A percentile compares a stretch with the other conserved stretches of the same genome.
Conservation (phyloP, 2,329 filamentous ascomycete genomes). For the Ilyonectria destructans region DNA sequence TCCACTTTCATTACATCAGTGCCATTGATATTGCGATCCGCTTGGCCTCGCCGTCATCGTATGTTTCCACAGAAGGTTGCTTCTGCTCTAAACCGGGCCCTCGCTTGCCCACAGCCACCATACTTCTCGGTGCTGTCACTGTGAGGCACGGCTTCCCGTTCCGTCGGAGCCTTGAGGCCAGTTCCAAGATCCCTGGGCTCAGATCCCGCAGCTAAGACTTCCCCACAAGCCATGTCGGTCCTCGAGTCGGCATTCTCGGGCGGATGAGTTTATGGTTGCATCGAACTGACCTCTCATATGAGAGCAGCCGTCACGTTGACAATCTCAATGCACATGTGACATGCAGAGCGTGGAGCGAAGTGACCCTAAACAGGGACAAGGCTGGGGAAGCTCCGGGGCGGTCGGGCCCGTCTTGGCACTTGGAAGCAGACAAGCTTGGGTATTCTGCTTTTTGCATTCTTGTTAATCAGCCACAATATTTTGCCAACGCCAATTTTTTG, state of each 20-base stretch:
- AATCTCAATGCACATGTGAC: conserved; percentile 23
- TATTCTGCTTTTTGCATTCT: not conserved
- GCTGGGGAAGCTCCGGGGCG: not conserved
- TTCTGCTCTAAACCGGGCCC: conserved; percentile 23
- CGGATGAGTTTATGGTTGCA: conserved; percentile 24
- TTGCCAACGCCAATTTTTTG: not conserved
- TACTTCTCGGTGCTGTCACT: conserved; percentile 9
- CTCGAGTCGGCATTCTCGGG: conserved; percentile 34
- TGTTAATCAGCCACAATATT: not conserved
- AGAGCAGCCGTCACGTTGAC: conserved; percentile 15
- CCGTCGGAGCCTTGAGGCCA: conserved; percentile 27
- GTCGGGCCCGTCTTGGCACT: not conserved
- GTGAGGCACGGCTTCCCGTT: conserved; percentile 5
- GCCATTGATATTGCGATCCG: conserved; percentile 24
- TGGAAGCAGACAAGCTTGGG: not conserved
- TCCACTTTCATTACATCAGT: conserved; percentile 19
- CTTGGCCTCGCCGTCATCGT: conserved; percentile 34
- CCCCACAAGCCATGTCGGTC: conserved; percentile 33
- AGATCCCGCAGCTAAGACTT: conserved; percentile 34
- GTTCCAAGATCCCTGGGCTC: conserved; percentile 24
- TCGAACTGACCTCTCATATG: conserved; percentile 8
- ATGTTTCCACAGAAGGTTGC: conserved; percentile 29
- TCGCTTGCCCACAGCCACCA: conserved; percentile 25
- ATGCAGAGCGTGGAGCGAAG: conserved; percentile 18
- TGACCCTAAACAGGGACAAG: conserved; percentile 19